Evolutionary conservation across 1,284 basidiomycete species (phyloP).

Genomic region (Trichosporon faecale): DNA sequence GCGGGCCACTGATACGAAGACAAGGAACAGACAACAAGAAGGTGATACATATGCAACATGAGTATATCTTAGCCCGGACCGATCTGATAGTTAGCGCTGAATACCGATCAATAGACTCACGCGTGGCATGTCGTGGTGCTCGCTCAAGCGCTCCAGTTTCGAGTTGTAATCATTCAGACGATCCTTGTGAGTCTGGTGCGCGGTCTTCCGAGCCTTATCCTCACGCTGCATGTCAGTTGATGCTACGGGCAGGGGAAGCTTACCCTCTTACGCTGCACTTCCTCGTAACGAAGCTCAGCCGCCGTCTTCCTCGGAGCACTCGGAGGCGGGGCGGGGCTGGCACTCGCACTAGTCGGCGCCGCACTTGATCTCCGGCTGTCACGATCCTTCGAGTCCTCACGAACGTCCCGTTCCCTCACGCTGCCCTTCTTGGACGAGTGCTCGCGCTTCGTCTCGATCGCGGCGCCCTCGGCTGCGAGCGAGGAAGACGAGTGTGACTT

Average conservation of each 20-base stretch:
- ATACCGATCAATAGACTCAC: constrained; percentile 25
- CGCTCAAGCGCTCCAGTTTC: constrained; percentile 72
- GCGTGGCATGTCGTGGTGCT: constrained; percentile 50
- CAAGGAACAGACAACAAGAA: background rate
- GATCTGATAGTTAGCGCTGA: constrained; percentile 18
- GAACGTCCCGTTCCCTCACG: constrained; percentile 41
- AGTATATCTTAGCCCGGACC: constrained; percentile 20
- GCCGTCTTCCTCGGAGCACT: constrained; percentile 65
- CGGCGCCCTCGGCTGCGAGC: background rate
- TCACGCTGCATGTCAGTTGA: constrained; percentile 59
- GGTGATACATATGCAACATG: background rate
- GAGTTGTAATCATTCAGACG: constrained; percentile 87
- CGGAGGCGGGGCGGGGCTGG: background rate
- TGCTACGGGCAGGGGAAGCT: constrained; percentile 43
- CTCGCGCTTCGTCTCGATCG: constrained; percentile 1
- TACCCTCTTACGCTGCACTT: constrained; percentile 76
- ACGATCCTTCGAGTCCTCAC: background rate
- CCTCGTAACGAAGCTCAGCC: constrained; percentile 84
- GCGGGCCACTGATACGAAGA: background rate
- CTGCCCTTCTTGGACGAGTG: constrained; percentile 52
- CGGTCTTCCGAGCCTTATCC: constrained; percentile 75
- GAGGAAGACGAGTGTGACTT: constrained; percentile 61
- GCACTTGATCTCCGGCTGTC: constrained; percentile 12
- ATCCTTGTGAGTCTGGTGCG: constrained; percentile 89
- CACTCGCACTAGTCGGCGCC: background rate